Evolutionary conservation across 2,329 filamentous ascomycete species (phyloP), one percentile per base, ranked within the genome.

Genomic region (Cercospora zeina): DNA sequence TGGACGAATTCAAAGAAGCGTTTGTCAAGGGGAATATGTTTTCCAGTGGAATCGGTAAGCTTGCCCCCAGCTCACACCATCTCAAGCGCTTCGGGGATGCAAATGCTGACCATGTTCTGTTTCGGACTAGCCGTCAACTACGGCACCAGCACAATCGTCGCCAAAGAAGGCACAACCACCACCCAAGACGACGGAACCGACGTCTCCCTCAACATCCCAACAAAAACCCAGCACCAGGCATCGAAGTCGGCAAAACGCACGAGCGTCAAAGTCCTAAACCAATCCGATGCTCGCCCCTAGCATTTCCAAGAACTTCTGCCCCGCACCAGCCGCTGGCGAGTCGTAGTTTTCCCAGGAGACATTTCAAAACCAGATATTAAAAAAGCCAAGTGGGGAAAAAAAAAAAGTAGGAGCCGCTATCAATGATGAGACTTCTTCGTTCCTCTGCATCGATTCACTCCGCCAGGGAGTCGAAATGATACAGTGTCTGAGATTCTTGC

Each of bases 401-500:
- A n/a, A 54, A 6, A 49, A 19, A 6, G 21, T 50, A 5, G 45
- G 45, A 24, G 14, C 21, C 13, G 45, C 45, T 9, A 27, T 50
- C 45, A n/a, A 50, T 30, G 45, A 37, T 13, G 42, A 47, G 10
- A 24, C 16, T 37, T 24, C 16, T 37, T 65, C 63, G 2, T 63
- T 63, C 24, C 27, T n/a, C n/a, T 65, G 5, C 58, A 50, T 24
- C 31, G 33, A 16, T 63, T 60, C 55, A 81, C 78, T 1, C 77
- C 78, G 4, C 39, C 64, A 2, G 66, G 53, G 2, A 61, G 68
- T n/a, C 63, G 68, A 0, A 75, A 82, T 31, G 74, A 80, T 65
- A 76, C 74, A 10, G 67, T 83, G 1, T 77, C 89, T 24, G 85
- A 87, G 27, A 74, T 88, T 0, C 71, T 89, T 2, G 84, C 85